Percentiles rank a stretch among this genome's conserved stretches.
Evolutionary conservation across 2,329 filamentous ascomycete genomes (phyloP).

Genomic region (Rutstroemia sydowiana): DNA sequence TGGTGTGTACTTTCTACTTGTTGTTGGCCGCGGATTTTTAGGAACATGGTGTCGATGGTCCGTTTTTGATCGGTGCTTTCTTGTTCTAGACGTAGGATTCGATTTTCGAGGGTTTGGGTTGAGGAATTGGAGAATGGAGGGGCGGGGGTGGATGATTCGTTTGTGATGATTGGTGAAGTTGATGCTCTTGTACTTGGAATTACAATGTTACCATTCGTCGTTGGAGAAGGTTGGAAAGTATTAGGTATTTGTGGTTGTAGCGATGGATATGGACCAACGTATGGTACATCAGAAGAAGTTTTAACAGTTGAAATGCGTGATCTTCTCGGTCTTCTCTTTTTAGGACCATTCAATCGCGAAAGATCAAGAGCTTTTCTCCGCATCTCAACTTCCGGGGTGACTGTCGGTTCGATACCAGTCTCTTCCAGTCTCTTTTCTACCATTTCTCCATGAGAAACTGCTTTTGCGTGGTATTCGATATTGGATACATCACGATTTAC

Average conservation of each 20-base stretch:
- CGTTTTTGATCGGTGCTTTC: conserved; percentile 2
- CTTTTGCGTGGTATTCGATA: conserved; percentile 6
- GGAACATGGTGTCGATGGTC: not conserved
- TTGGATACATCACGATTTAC: conserved; percentile 9
- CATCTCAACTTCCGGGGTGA: not conserved
- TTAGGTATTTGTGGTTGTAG: too few relatives aligned
- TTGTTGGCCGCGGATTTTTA: conserved; percentile 3
- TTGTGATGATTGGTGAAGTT: too few relatives aligned
- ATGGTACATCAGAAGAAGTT: too few relatives aligned
- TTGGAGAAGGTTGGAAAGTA: too few relatives aligned
- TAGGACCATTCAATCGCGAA: too few relatives aligned
- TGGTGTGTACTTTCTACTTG: conserved; percentile 5
- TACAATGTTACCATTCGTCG: too few relatives aligned
- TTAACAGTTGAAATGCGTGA: not conserved
- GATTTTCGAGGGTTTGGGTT: not conserved
- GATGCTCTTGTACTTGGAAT: too few relatives aligned
- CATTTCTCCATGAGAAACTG: not conserved
- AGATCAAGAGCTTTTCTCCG: not conserved
- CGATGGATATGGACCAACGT: too few relatives aligned
- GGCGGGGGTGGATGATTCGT: not conserved
- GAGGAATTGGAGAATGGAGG: not conserved
- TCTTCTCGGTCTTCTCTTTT: not conserved
- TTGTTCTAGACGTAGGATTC: not conserved
- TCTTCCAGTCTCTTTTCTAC: conserved; percentile 2
- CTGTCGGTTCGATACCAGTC: not conserved